Percentiles rank a stretch among this genome's conserved stretches.
phyloP scores from a whole-genome alignment of 2,329 filamentous ascomycete genomes.

The Ciborinia camelliae region DNA sequence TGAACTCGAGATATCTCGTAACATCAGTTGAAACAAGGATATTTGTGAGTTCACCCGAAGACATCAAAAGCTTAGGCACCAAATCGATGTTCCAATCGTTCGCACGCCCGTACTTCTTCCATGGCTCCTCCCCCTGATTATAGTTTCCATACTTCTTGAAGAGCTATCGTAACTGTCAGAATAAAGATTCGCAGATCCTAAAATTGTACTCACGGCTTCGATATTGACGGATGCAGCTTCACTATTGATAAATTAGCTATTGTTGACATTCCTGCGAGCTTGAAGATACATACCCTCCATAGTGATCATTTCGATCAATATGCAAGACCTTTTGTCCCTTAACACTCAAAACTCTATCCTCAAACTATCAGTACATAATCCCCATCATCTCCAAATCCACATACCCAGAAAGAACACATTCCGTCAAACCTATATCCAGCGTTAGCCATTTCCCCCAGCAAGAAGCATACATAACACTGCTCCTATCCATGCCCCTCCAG shows the following conservation, averaged over 20 bases:
- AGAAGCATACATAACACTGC: neutral
- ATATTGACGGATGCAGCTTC: slow-evolving; percentile 97
- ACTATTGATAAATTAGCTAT: slow-evolving; percentile 44
- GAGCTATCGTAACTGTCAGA: slow-evolving; percentile 57
- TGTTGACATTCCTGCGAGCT: slow-evolving; percentile 32
- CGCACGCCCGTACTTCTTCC: slow-evolving; percentile 93
- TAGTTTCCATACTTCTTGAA: slow-evolving; percentile 96
- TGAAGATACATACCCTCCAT: slow-evolving; percentile 69
- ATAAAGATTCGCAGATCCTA: slow-evolving; percentile 21
- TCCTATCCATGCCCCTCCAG: slow-evolving; percentile 32
- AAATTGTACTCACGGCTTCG: slow-evolving; percentile 64
- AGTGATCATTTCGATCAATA: slow-evolving; percentile 98
- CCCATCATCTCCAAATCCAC: slow-evolving; percentile 27
- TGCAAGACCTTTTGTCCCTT: slow-evolving; percentile 99
- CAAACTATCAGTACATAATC: neutral
- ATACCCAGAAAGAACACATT: slow-evolving; percentile 98
- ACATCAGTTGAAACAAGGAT: slow-evolving; percentile 96
- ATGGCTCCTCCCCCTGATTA: slow-evolving; percentile 75
- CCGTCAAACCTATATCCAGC: slow-evolving; percentile 72
- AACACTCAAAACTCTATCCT: slow-evolving; percentile 79
- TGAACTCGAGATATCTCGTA: slow-evolving; percentile 85
- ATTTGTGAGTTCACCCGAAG: slow-evolving; percentile 96
- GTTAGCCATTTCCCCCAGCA: slow-evolving; percentile 6
- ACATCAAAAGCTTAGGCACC: slow-evolving; percentile 97
- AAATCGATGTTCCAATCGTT: slow-evolving; percentile 99